Evolutionary conservation across 106 monocot species (phyloP).

Genomic region (Dendrobium nobile): DNA sequence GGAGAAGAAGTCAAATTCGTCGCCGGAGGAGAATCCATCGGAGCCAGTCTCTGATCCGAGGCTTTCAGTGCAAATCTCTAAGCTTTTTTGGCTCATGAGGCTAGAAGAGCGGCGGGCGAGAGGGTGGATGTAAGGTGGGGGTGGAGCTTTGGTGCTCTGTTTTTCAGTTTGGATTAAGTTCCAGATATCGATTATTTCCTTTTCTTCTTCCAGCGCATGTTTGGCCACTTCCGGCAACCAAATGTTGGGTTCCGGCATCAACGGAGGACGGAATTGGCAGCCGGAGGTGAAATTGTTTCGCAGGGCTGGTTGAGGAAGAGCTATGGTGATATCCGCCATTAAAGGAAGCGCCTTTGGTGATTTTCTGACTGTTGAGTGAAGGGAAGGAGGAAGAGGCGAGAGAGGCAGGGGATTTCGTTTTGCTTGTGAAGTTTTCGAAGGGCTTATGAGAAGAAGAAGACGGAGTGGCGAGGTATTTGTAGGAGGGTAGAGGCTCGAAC

Average conservation of each 20-base stretch:
- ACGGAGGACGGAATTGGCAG: not conserved
- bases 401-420: not conserved
- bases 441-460: slow-evolving; percentile 2
- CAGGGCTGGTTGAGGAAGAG: not conserved
- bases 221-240: not conserved
- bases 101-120: slow-evolving; percentile 32
- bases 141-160: not conserved
- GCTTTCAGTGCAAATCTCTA: slow-evolving; percentile 87
- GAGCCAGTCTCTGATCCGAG: slow-evolving; percentile 93
- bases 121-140: slow-evolving; percentile 46
- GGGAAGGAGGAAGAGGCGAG: not conserved
- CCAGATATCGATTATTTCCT: slow-evolving; percentile 55
- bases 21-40: slow-evolving; percentile 39
- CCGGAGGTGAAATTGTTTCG: not conserved
- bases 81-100: slow-evolving; percentile 81
- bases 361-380: not conserved
- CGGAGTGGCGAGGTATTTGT: slow-evolving; percentile 23
- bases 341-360: not conserved
- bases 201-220: not conserved
- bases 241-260: not conserved
- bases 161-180: slow-evolving; percentile 42
- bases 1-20: slow-evolving; percentile 15
- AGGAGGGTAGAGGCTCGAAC: not conserved
- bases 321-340: not conserved
- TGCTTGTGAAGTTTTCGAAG: not conserved